phyloP scores from a whole-genome alignment of 2,329 filamentous ascomycete genomes.

The Trichoderma hamatum region DNA sequence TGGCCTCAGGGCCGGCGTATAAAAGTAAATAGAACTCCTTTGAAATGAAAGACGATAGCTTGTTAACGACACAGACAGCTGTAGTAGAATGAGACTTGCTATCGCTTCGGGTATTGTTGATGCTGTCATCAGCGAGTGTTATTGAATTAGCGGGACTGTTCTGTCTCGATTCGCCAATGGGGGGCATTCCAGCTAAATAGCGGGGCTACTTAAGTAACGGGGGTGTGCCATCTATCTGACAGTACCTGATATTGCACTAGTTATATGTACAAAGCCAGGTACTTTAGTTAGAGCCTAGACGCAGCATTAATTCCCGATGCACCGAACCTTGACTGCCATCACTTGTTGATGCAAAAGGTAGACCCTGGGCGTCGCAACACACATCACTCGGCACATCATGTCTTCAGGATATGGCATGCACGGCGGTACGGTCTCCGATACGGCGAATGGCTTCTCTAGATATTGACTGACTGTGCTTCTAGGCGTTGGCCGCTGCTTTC shows the following conservation, averaged over 20 bases:
- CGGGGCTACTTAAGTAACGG: neutral
- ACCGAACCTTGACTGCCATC: constrained; percentile 20
- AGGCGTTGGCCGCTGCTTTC: constrained; percentile 83
- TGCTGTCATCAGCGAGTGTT: constrained; percentile 21
- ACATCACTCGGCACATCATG: constrained; percentile 54
- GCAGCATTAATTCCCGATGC: constrained; percentile 15
- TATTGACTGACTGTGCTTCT: constrained; percentile 33
- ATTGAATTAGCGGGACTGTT: constrained; percentile 16
- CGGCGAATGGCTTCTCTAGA: neutral
- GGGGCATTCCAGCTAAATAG: neutral
- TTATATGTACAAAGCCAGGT: neutral
- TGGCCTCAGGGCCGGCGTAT: constrained; percentile 14
- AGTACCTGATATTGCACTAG: neutral
- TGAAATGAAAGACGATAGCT: neutral
- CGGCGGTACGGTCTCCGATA: constrained; percentile 63
- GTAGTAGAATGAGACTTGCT: neutral
- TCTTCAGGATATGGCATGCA: constrained; percentile 81
- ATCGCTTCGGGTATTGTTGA: neutral
- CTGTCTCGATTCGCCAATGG: constrained; percentile 20
- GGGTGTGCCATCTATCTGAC: neutral
- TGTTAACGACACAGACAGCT: neutral
- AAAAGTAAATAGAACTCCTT: constrained; percentile 18
- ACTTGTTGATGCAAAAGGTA: constrained; percentile 19
- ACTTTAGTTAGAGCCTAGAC: neutral
- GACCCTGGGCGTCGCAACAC: constrained; percentile 33